phyloP scores from a whole-genome alignment of 2,329 filamentous ascomycete genomes.

The Curvularia verruculosa region DNA sequence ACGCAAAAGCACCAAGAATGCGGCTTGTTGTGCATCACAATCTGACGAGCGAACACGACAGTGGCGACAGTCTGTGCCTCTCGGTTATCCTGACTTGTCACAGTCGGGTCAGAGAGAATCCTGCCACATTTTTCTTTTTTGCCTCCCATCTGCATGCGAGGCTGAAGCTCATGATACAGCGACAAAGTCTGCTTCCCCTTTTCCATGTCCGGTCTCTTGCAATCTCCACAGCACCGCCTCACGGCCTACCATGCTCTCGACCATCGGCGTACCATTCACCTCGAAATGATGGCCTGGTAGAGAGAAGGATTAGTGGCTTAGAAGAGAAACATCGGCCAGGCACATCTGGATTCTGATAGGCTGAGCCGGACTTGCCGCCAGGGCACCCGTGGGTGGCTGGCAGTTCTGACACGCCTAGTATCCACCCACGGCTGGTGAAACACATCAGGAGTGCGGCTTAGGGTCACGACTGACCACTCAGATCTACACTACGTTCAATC shows the following conservation, averaged over 20 bases:
- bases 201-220: neutral
- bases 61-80: constrained; percentile 12
- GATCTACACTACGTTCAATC: constrained; percentile 26
- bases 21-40: constrained; percentile 29
- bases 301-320: constrained; percentile 38
- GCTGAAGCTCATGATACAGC: neutral
- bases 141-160: neutral
- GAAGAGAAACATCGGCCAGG: constrained; percentile 35
- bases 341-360: constrained; percentile 31
- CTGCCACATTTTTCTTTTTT: neutral
- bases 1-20: constrained; percentile 18
- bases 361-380: constrained; percentile 10
- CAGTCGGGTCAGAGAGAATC: neutral
- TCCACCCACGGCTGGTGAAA: constrained; percentile 45
- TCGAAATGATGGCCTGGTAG: constrained; percentile 6
- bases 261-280: neutral
- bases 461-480: constrained; percentile 37
- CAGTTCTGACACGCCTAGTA: constrained; percentile 43
- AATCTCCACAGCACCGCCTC: constrained; percentile 2
- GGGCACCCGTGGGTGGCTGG: constrained; percentile 27
- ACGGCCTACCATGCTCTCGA: neutral
- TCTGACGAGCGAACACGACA: constrained; percentile 11
- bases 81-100: neutral
- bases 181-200: neutral
- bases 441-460: constrained; percentile 32